Conservation (phyloP, 2,329 filamentous ascomycete genomes). For the Sclerotinia glacialis region DNA sequence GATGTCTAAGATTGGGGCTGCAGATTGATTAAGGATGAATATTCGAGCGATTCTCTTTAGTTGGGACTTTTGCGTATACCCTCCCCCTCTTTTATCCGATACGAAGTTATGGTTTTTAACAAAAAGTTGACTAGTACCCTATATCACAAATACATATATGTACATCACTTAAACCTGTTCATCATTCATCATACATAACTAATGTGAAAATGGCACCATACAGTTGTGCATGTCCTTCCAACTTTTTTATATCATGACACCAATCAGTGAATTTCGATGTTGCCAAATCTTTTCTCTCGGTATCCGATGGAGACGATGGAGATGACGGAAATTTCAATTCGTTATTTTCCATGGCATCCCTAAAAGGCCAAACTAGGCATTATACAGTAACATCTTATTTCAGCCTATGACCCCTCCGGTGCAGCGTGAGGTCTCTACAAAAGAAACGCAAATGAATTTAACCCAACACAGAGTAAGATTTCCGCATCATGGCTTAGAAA, state of each 20-base stretch:
- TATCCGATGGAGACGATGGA: background rate
- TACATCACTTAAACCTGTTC: background rate
- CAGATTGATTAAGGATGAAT: conserved; percentile 20
- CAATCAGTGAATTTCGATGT: background rate
- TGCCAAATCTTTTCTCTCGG: background rate
- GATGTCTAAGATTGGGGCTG: conserved; percentile 20
- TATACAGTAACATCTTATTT: background rate
- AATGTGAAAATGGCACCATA: background rate
- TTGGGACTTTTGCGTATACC: conserved; percentile 18
- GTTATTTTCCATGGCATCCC: background rate
- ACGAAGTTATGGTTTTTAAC: conserved; percentile 7
- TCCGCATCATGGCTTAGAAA: background rate
- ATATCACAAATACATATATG: conserved; percentile 2
- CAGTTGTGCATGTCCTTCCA: background rate
- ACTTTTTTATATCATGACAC: background rate
- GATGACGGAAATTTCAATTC: background rate
- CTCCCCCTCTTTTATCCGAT: conserved; percentile 12
- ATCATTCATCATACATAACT: background rate
- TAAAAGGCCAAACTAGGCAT: background rate
- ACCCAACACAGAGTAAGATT: background rate
- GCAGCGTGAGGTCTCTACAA: background rate
- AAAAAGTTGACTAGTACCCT: conserved; percentile 4
- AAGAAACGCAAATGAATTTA: background rate
- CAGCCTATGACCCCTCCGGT: background rate
- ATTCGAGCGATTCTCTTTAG: conserved; percentile 16